A percentile compares a stretch with the other conserved stretches of the same genome.
phyloP scores from a whole-genome alignment of 2,329 filamentous ascomycete species.

The Calonectria honghensis region DNA sequence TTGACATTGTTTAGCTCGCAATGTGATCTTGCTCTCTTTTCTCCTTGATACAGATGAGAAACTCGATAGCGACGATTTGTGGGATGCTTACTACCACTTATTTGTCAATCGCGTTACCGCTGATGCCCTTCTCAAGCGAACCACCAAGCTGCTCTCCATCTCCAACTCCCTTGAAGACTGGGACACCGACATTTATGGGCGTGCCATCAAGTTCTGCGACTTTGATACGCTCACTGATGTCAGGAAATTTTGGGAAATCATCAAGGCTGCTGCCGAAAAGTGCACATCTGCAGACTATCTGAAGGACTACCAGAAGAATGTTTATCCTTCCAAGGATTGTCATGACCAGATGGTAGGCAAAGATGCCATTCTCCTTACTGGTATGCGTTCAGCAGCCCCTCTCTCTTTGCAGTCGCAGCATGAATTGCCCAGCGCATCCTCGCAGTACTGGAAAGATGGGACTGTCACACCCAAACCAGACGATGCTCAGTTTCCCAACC shows the following conservation, averaged over 20 bases:
- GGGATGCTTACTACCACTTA: slow-evolving; percentile 75
- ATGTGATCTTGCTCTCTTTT: slow-evolving; percentile 71
- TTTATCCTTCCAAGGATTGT: slow-evolving; percentile 46
- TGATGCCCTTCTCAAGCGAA: slow-evolving; percentile 63
- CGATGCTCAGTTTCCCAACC: slow-evolving; percentile 62
- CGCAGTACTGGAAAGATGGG: slow-evolving; percentile 62
- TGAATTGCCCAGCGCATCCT: slow-evolving; percentile 50
- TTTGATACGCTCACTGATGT: slow-evolving; percentile 65
- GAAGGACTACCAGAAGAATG: slow-evolving; percentile 43
- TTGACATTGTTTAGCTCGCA: slow-evolving; percentile 66
- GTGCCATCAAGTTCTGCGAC: slow-evolving; percentile 69
- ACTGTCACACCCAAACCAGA: slow-evolving; percentile 51
- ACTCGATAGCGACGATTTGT: slow-evolving; percentile 60
- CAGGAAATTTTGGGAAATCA: slow-evolving; percentile 61
- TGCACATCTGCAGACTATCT: slow-evolving; percentile 36
- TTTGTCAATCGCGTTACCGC: slow-evolving; percentile 64
- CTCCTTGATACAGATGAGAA: slow-evolving; percentile 64
- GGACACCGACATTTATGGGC: slow-evolving; percentile 66
- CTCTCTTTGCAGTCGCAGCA: slow-evolving; percentile 54
- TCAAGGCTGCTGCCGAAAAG: slow-evolving; percentile 47
- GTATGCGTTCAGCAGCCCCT: slow-evolving; percentile 63
- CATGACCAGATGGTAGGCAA: slow-evolving; percentile 42
- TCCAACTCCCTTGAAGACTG: slow-evolving; percentile 65
- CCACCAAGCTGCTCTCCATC: slow-evolving; percentile 63
- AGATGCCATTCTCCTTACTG: slow-evolving; percentile 53